Evolutionary conservation across 2,329 filamentous ascomycete genomes (phyloP).

Genomic region (Hymenotorrendiella dingleyae): DNA sequence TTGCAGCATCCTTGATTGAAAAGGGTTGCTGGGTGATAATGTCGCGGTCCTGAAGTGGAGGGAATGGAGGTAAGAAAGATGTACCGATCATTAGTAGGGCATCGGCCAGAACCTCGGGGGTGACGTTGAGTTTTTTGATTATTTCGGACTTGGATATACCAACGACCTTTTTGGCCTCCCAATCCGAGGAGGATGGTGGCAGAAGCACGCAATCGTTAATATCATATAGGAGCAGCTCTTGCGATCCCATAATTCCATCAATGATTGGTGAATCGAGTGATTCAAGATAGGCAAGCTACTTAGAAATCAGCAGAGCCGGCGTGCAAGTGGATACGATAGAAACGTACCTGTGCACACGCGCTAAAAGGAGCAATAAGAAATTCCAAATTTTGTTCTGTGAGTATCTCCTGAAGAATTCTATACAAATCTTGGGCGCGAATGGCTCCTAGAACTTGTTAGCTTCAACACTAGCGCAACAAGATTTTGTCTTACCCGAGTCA

Average conservation of each 20-base stretch:
- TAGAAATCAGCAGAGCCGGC: neutral
- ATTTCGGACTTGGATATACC: slow-evolving; percentile 62
- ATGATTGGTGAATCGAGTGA: slow-evolving; percentile 60
- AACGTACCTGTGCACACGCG: slow-evolving; percentile 73
- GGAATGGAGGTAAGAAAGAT: slow-evolving; percentile 72
- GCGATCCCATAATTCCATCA: slow-evolving; percentile 75
- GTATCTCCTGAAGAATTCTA: slow-evolving; percentile 67
- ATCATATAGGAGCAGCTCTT: slow-evolving; percentile 81
- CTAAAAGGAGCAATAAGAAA: slow-evolving; percentile 84
- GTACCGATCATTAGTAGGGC: slow-evolving; percentile 78
- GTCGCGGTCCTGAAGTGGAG: slow-evolving; percentile 59
- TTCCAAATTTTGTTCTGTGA: slow-evolving; percentile 62
- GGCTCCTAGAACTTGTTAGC: slow-evolving; percentile 50
- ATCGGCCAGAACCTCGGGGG: slow-evolving; percentile 73
- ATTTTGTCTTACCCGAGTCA: slow-evolving; percentile 56
- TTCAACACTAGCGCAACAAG: slow-evolving; percentile 1
- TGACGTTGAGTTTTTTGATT: slow-evolving; percentile 60
- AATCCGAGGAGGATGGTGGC: slow-evolving; percentile 59
- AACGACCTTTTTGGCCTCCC: slow-evolving; percentile 59
- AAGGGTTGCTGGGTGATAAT: slow-evolving; percentile 45
- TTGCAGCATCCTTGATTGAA: slow-evolving; percentile 70
- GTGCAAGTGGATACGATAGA: neutral
- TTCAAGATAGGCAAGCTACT: slow-evolving; percentile 71
- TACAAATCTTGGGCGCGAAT: slow-evolving; percentile 68
- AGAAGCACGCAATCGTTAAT: slow-evolving; percentile 69